A percentile compares a stretch with the other conserved stretches of the same genome.
phyloP scores from a whole-genome alignment of 306 rosid species.

The Delonix regia region DNA sequence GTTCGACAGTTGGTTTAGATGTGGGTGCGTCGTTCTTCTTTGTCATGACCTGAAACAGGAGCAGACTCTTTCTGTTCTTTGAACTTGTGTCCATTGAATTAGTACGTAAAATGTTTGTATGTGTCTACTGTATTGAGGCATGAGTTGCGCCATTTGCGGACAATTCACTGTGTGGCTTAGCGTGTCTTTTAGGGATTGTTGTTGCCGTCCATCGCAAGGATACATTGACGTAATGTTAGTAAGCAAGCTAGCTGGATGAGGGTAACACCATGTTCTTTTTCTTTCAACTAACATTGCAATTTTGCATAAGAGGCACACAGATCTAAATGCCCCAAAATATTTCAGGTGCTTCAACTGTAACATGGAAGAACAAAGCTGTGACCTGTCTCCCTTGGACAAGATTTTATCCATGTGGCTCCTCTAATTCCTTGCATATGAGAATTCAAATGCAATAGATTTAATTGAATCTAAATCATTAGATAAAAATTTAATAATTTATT shows the following conservation, averaged over 20 bases:
- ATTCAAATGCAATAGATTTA: no score
- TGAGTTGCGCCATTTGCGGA: constrained; percentile 42
- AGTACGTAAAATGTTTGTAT: neutral
- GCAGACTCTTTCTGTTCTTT: neutral
- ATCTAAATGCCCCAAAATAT: constrained; percentile 22
- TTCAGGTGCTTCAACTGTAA: neutral
- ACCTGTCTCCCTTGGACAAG: neutral
- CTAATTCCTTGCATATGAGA: no score
- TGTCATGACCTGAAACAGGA: neutral
- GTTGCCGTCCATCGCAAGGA: constrained; percentile 39
- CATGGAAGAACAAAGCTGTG: neutral
- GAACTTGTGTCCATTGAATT: neutral
- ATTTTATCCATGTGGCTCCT: neutral
- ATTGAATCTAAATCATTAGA: no score
- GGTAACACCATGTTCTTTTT: constrained; percentile 6
- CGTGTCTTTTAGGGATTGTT: constrained; percentile 43
- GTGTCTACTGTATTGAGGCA: constrained; percentile 11
- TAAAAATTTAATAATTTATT: no score
- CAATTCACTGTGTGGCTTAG: constrained; percentile 25
- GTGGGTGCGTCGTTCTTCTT: neutral
- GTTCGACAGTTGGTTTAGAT: neutral
- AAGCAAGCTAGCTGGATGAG: neutral
- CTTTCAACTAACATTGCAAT: neutral
- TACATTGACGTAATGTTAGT: constrained; percentile 8
- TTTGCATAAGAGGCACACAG: neutral